Conservation (phyloP, 2,329 filamentous ascomycete species). For the Diaporthe velutina region DNA sequence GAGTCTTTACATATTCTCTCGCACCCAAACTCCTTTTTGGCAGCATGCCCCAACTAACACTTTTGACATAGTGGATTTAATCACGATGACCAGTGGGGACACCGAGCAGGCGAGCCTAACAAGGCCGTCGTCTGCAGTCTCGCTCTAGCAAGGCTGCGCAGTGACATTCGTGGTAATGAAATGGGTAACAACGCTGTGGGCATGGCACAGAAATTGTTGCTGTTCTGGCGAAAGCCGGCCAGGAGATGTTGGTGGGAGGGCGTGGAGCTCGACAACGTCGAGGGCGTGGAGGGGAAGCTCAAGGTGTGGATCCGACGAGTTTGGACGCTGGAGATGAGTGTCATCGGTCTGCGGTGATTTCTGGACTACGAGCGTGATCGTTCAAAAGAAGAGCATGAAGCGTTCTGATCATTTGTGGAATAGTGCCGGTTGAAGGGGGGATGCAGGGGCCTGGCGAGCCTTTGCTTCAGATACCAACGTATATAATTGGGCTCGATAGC, state of each 20-base stretch:
- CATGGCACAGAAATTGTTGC: slow-evolving; percentile 97
- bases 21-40: neutral
- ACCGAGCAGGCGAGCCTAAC: slow-evolving; percentile 96
- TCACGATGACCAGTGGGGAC: slow-evolving; percentile 94
- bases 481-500: slow-evolving; percentile 34
- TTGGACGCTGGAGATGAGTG: slow-evolving; percentile 99
- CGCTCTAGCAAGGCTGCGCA: slow-evolving; percentile 90
- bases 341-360: slow-evolving; percentile 81
- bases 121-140: slow-evolving; percentile 99
- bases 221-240: slow-evolving; percentile 98
- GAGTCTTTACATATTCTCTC: neutral
- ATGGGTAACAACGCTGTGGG: slow-evolving; percentile 85
- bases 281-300: slow-evolving; percentile 89
- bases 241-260: slow-evolving; percentile 99
- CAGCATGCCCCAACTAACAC: slow-evolving; percentile 34
- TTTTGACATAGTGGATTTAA: slow-evolving; percentile 83
- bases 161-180: slow-evolving; percentile 87
- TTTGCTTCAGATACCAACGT: slow-evolving; percentile 34
- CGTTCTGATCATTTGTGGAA: slow-evolving; percentile 14
- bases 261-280: slow-evolving; percentile 88
- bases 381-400: slow-evolving; percentile 3
- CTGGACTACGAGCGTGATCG: neutral
- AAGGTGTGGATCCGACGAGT: slow-evolving; percentile 99
- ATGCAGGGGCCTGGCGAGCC: slow-evolving; percentile 7
- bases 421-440: neutral